Conservation (phyloP, 2,329 filamentous ascomycete species). For the Colletotrichum sp. region DNA sequence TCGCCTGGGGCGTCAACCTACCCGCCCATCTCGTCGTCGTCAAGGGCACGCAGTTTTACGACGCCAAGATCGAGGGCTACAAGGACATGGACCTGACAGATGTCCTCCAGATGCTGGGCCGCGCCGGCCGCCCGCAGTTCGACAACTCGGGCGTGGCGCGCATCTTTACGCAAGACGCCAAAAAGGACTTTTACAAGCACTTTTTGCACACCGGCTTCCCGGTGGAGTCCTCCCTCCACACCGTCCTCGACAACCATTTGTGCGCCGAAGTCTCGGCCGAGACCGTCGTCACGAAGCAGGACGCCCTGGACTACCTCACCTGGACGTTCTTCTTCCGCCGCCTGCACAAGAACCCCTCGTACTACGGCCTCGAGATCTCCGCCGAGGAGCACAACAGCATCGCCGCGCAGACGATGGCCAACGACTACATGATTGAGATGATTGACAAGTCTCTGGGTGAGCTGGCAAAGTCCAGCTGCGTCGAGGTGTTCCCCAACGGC, state of each 20-base stretch:
- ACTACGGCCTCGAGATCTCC: slow-evolving; percentile 94
- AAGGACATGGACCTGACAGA: slow-evolving; percentile 99
- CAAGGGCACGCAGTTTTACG: slow-evolving; percentile 97
- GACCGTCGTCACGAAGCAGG: slow-evolving; percentile 92
- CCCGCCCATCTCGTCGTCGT: slow-evolving; percentile 97
- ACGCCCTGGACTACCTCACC: slow-evolving; percentile 95
- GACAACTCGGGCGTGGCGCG: slow-evolving; percentile 94
- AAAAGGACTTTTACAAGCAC: slow-evolving; percentile 99
- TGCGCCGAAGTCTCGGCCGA: slow-evolving; percentile 93
- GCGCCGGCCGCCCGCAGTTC: slow-evolving; percentile 94
- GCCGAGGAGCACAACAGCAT: slow-evolving; percentile 91
- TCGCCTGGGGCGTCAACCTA: slow-evolving; percentile 98
- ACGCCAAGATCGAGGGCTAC: slow-evolving; percentile 96
- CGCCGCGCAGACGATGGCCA: slow-evolving; percentile 83
- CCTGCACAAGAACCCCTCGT: slow-evolving; percentile 97
- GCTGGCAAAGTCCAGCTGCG: slow-evolving; percentile 83
- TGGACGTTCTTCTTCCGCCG: slow-evolving; percentile 99
- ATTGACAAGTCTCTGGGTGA: slow-evolving; percentile 86
- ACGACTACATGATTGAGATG: slow-evolving; percentile 93
- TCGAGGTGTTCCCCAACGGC: slow-evolving; percentile 82
- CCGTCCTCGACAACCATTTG: slow-evolving; percentile 95
- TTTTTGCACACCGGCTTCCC: slow-evolving; percentile 98
- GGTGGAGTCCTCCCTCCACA: slow-evolving; percentile 94
- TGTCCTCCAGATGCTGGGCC: slow-evolving; percentile 96
- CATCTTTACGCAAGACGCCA: slow-evolving; percentile 96